Percentiles rank a stretch among this genome's conserved stretches.
phyloP scores from a whole-genome alignment of 768 basidiomycete species.

The Leucogyrophana mollusca region DNA sequence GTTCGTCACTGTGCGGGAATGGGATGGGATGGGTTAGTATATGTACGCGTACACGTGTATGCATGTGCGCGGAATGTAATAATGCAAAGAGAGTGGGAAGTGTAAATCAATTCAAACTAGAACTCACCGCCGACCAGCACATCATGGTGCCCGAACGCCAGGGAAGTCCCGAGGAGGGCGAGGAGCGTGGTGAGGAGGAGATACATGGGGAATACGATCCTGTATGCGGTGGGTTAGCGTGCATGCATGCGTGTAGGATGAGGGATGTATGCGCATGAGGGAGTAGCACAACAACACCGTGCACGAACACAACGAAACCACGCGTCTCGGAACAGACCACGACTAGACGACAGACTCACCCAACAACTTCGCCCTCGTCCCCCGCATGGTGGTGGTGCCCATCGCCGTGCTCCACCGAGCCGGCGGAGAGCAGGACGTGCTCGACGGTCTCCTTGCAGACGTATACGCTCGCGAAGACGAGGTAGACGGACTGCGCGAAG shows the following conservation, averaged over 20 bases:
- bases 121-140: slow-evolving; percentile 62
- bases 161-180: slow-evolving; percentile 55
- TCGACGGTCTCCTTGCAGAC: slow-evolving; percentile 97
- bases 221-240: slow-evolving; percentile 11
- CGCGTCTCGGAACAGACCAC: too few species aligned
- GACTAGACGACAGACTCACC: too few species aligned
- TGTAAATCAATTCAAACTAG: neutral
- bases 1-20: slow-evolving; percentile 47
- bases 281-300: too few species aligned
- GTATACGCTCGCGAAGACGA: slow-evolving; percentile 93
- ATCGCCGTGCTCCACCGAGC: slow-evolving; percentile 77
- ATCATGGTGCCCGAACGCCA: slow-evolving; percentile 60
- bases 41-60: too few species aligned
- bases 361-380: slow-evolving; percentile 24
- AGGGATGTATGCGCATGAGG: too few species aligned
- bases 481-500: slow-evolving; percentile 90
- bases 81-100: neutral
- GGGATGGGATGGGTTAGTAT: slow-evolving; percentile 8
- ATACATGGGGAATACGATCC: slow-evolving; percentile 68
- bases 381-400: slow-evolving; percentile 63
- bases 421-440: slow-evolving; percentile 81
- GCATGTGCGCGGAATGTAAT: too few species aligned
- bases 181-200: slow-evolving; percentile 55
- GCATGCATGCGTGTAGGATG: neutral
- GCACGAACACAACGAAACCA: too few species aligned